phyloP scores from a whole-genome alignment of 169 alveolate species.

The Plasmodium chabaudi region DNA sequence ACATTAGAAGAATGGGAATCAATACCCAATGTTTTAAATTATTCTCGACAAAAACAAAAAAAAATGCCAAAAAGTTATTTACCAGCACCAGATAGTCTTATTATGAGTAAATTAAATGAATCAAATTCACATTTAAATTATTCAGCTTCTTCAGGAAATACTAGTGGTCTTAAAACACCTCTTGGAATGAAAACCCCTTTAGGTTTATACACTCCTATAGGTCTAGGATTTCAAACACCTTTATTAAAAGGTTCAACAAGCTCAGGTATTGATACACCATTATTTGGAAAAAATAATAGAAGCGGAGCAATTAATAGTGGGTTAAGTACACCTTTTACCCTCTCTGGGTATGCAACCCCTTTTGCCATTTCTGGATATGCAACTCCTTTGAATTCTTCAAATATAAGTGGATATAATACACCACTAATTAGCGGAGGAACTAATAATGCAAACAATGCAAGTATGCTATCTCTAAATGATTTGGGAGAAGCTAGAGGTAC shows the following conservation, averaged over 20 bases:
- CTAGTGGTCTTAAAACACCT: slow-evolving; percentile 82
- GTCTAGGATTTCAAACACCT: slow-evolving; percentile 84
- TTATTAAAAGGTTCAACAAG: slow-evolving; percentile 15
- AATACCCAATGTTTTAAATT: slow-evolving; percentile 96
- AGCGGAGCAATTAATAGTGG: not conserved
- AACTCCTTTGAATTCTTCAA: slow-evolving; percentile 82
- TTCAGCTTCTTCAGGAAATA: slow-evolving; percentile 75
- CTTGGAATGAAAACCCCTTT: slow-evolving; percentile 90
- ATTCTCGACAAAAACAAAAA: slow-evolving; percentile 88
- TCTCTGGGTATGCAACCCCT: slow-evolving; percentile 33
- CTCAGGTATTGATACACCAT: slow-evolving; percentile 55
- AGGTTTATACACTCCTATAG: slow-evolving; percentile 85
- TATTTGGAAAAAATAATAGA: slow-evolving; percentile 7
- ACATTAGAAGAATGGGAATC: slow-evolving; percentile 97
- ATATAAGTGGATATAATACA: slow-evolving; percentile 82
- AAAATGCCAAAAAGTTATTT: slow-evolving; percentile 89
- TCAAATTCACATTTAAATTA: slow-evolving; percentile 81
- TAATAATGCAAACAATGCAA: slow-evolving; percentile 1
- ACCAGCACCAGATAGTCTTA: slow-evolving; percentile 94
- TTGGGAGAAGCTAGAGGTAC: slow-evolving; percentile 95
- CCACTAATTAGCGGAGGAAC: not conserved
- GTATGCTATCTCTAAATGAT: slow-evolving; percentile 83
- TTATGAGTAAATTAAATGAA: slow-evolving; percentile 82
- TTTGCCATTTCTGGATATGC: slow-evolving; percentile 55
- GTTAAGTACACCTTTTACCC: not conserved